phyloP scores from a whole-genome alignment of 169 alveolate genomes.

The Plasmodium ovale region DNA sequence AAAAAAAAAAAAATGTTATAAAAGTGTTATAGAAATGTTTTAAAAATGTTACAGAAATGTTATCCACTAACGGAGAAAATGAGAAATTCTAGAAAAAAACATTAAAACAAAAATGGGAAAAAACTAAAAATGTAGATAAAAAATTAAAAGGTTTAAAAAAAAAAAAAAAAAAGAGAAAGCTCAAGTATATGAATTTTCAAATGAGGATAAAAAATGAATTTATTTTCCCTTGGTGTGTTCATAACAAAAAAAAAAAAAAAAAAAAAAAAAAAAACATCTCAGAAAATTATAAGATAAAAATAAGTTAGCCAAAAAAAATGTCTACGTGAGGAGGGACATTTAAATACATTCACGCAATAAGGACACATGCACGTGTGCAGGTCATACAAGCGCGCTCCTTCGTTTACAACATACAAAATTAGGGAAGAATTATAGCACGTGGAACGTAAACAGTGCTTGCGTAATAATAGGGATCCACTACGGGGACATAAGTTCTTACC shows the following conservation, averaged over 20 bases:
- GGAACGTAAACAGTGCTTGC: slow-evolving; percentile 31
- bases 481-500: slow-evolving; percentile 14
- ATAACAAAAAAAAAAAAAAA: background rate
- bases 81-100: background rate
- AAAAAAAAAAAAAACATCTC: too few relatives aligned
- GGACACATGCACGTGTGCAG: too few relatives aligned
- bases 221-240: background rate
- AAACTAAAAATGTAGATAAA: background rate
- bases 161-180: slow-evolving; percentile 9
- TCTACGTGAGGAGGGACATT: background rate
- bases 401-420: slow-evolving; percentile 3
- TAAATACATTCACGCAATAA: background rate
- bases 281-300: background rate
- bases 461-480: slow-evolving; percentile 15
- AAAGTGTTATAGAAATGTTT: background rate
- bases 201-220: background rate
- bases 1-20: background rate
- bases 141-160: too few relatives aligned
- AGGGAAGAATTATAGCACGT: slow-evolving; percentile 36
- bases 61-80: too few relatives aligned
- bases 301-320: background rate
- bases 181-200: background rate
- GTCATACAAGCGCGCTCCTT: too few relatives aligned
- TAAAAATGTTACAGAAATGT: background rate
- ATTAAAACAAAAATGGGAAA: background rate